Percentiles rank a stretch among this genome's conserved stretches.
These are phyloP conservation scores for Ustilago crameri DNA, from an alignment of 1,284 basidiomycete genomes.

Conservation along the genomic window DNA sequence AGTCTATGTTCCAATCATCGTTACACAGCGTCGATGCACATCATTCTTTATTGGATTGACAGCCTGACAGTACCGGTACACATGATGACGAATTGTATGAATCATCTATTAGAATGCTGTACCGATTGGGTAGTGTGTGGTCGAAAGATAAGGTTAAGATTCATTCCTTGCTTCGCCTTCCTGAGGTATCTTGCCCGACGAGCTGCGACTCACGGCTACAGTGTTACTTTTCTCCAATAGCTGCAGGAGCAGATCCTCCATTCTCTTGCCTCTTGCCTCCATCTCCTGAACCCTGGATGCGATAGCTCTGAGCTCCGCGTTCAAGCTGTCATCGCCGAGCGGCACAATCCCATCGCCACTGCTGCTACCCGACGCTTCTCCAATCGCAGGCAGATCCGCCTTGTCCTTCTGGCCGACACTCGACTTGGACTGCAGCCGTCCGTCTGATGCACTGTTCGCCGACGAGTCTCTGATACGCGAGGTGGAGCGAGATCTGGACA, in stretches of 20 bases:
- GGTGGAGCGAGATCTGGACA: conserved; percentile 2
- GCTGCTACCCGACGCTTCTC: not conserved
- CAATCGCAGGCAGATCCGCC: conserved; percentile 1
- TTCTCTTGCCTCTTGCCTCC: conserved; percentile 43
- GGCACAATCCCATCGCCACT: not conserved
- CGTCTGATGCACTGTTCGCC: conserved; percentile 5
- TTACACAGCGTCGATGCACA: no score
- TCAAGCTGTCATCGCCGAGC: conserved; percentile 9
- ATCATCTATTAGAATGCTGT: no score
- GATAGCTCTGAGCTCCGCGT: conserved; percentile 26
- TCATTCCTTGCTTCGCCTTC: conserved; percentile 1
- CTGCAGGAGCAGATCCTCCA: conserved; percentile 42
- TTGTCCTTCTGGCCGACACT: conserved; percentile 1
- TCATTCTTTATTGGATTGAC: no score
- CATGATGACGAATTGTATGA: no score
- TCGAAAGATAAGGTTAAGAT: no score
- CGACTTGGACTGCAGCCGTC: not conserved
- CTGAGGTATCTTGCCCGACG: not conserved
- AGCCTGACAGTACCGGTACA: no score
- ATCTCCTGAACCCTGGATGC: conserved; percentile 37
- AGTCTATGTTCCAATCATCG: no score
- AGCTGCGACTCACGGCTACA: not conserved
- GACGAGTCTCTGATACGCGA: not conserved
- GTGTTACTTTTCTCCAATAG: conserved; percentile 17
- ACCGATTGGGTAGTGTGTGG: no score